Evolutionary conservation across 345 rosid genomes (phyloP).

Genomic region (Erodium maritimum): DNA sequence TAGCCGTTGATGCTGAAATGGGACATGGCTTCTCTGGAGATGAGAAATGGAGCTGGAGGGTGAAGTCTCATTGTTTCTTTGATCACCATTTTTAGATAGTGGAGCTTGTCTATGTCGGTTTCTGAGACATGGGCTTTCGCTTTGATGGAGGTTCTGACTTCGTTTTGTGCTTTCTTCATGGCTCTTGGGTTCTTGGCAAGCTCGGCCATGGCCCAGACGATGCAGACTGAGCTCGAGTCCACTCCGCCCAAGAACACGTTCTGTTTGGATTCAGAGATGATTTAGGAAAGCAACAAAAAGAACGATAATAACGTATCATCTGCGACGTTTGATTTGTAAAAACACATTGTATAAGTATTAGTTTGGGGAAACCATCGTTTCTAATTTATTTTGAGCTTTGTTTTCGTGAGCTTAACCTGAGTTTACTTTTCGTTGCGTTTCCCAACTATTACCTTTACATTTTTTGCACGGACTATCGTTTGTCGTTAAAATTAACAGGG

Average conservation of each 20-base stretch:
- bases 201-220: slow-evolving; percentile 15
- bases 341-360: no score
- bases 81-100: slow-evolving; percentile 9
- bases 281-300: not conserved
- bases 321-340: no score
- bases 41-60: slow-evolving; percentile 1
- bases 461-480: no score
- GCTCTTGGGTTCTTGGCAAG: slow-evolving; percentile 10
- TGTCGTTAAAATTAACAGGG: no score
- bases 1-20: slow-evolving; percentile 4
- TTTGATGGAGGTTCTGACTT: not conserved
- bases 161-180: slow-evolving; percentile 12
- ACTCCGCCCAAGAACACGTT: slow-evolving; percentile 10
- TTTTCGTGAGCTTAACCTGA: no score
- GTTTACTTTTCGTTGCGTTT: no score
- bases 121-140: slow-evolving; percentile 7
- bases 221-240: slow-evolving; percentile 13
- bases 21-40: slow-evolving; percentile 6
- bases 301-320: no score
- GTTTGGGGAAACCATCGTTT: no score
- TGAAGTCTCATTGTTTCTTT: slow-evolving; percentile 13
- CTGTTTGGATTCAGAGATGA: not conserved
- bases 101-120: slow-evolving; percentile 3
- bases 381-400: no score
- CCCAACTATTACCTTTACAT: no score